Conservation (phyloP, 2,329 filamentous ascomycete species). For the Penicillium sp. region DNA sequence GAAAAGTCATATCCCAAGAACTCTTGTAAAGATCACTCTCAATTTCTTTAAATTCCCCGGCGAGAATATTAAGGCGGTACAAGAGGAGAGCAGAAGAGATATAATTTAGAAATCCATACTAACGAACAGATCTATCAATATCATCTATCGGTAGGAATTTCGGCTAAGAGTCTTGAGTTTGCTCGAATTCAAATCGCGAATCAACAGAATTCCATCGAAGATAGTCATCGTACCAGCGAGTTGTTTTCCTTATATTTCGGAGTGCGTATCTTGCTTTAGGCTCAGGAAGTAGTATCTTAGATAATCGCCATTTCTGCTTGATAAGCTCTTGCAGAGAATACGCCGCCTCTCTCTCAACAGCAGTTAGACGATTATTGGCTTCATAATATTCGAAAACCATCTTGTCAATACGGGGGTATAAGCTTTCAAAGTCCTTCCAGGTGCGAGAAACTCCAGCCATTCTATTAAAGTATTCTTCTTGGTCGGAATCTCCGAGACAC, state of each 20-base stretch:
- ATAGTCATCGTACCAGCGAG: conserved; percentile 3
- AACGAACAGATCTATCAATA: background rate
- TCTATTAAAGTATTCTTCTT: conserved; percentile 4
- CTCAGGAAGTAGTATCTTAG: background rate
- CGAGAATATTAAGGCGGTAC: conserved; percentile 7
- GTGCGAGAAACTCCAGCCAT: background rate
- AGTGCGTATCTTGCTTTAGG: conserved; percentile 1
- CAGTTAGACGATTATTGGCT: conserved; percentile 5
- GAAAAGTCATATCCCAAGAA: conserved; percentile 6
- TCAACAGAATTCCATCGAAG: conserved; percentile 9
- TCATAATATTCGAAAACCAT: conserved; percentile 7
- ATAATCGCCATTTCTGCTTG: conserved; percentile 5
- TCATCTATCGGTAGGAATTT: background rate
- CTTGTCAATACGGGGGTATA: conserved; percentile 7
- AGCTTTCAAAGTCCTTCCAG: conserved; percentile 1
- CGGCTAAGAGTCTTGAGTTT: background rate
- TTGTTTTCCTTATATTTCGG: background rate
- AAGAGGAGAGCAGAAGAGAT: conserved; percentile 11
- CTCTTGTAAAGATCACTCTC: conserved; percentile 2
- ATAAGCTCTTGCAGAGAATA: conserved; percentile 1
- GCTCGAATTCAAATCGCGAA: conserved; percentile 8
- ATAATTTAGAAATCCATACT: background rate
- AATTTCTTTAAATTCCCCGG: background rate
- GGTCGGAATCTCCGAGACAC: background rate
- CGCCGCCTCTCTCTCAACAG: background rate